Conservation (phyloP, 257 asterid species). For the Solanum medicagineum region DNA sequence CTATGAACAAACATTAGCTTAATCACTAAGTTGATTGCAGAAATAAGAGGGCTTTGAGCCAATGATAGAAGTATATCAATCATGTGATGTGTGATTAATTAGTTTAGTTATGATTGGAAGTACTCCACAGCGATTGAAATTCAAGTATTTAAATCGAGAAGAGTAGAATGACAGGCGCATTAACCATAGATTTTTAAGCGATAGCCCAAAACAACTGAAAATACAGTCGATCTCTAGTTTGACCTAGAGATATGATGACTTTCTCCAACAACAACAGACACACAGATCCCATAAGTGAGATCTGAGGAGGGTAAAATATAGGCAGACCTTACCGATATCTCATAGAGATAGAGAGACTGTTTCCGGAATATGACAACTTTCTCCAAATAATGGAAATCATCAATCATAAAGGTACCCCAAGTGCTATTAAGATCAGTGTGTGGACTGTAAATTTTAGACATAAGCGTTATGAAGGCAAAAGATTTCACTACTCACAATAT, state of each 20-base stretch:
- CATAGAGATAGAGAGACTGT: too few species aligned
- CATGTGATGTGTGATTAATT: too few species aligned
- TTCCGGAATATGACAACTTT: not conserved
- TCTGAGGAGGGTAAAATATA: too few species aligned
- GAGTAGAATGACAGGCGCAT: not conserved
- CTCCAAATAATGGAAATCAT: not conserved
- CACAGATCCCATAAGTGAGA: too few species aligned
- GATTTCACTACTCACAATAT: not conserved
- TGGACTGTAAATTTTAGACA: not conserved
- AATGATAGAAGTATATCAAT: too few species aligned
- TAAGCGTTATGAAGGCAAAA: too few species aligned
- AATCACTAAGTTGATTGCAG: too few species aligned
- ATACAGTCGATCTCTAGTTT: not conserved
- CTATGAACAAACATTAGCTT: too few species aligned
- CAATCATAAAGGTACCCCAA: not conserved
- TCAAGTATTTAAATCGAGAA: not conserved
- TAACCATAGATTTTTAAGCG: not conserved
- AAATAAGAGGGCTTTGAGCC: too few species aligned
- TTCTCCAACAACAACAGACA: not conserved
- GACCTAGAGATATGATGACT: not conserved
- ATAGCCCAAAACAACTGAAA: not conserved
- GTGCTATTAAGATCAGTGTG: not conserved
- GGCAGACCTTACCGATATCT: too few species aligned
- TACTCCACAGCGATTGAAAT: too few species aligned
- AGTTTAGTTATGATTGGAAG: too few species aligned